phyloP scores from a whole-genome alignment of 371 early-diverging fungal species.

The Rhizopus stolonifer region DNA sequence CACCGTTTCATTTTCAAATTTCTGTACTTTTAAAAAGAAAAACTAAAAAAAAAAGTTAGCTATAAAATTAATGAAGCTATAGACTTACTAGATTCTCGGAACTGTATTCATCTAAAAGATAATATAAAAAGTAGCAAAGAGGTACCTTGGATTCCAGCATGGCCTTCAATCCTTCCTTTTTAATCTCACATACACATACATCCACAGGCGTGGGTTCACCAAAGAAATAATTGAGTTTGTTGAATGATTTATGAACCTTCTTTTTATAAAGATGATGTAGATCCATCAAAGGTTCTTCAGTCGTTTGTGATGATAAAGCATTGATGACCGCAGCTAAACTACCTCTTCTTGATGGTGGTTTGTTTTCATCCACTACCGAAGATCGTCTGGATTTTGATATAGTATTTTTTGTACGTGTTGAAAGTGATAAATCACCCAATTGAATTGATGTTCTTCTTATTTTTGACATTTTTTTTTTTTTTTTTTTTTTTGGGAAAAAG shows the following conservation, averaged over 20 bases:
- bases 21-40: constrained; percentile 55
- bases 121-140: constrained; percentile 54
- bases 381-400: constrained; percentile 38
- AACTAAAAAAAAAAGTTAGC: constrained; percentile 26
- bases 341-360: constrained; percentile 9
- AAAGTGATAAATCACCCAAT: neutral
- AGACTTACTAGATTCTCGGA: constrained; percentile 54
- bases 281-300: constrained; percentile 22
- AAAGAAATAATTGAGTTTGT: constrained; percentile 54
- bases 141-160: constrained; percentile 58
- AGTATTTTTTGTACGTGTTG: constrained; percentile 30
- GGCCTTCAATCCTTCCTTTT: constrained; percentile 51
- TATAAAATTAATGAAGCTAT: neutral
- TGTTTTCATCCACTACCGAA: constrained; percentile 9
- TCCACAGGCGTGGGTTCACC: constrained; percentile 50
- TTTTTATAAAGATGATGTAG: constrained; percentile 35
- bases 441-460: constrained; percentile 3
- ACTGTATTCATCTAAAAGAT: constrained; percentile 53
- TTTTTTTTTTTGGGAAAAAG: no score
- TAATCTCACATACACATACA: constrained; percentile 51
- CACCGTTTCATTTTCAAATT: constrained; percentile 34
- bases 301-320: constrained; percentile 17
- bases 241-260: constrained; percentile 23
- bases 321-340: constrained; percentile 15
- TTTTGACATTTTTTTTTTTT: constrained; percentile 15